Base-by-base conservation (phyloP, 805 yeast genomes). In the Nakazawaea pomicola region DNA sequence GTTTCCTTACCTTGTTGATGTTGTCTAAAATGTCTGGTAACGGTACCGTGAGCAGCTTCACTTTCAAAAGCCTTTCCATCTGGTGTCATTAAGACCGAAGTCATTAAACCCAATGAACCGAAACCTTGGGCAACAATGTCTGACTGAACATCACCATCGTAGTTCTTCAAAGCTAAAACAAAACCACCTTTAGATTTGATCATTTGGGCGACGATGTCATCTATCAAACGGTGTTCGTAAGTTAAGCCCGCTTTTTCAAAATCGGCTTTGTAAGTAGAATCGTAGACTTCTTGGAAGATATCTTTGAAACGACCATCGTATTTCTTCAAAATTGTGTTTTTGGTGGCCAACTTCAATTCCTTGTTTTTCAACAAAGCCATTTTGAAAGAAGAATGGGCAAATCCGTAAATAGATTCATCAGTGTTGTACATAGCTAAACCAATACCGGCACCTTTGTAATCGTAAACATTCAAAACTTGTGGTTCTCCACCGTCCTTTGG, bases 161-260 rank as follows among this genome's bases (percentile, higher is more conserved):
- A 84, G 62, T 84, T 84, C 62, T 84, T 84, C 69, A 84, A 68
- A 36, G 91, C 91, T 70, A 84, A 74, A 47, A 83, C 75, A 56
- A 74, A 84, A 5, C 93, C 93, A 55, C 93, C 93, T 54, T 80
- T 79, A 19, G 91, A 83, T 61, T 84, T 84, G 56, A 84, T 64
- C 93, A 84, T 84, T 63, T 84, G 93, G 4, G 91, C 91, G 46
- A 84, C 93, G 89, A 84, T 84, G 58, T 84, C 93, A 61, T 84
- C 93, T 48, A 84, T 84, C 56, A 84, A 70, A 62, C 93, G 75
- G 61, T 84, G 93, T 60, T 84, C 90, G 53, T 83, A 84, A 68
- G 77, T 74, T 49, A 84, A 72, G 17, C 82, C 83, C 25, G 67
- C 65, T 11, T 64, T 61, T 53, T 81, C 86, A 52, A 83, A 83